Evolutionary conservation across 768 basidiomycete species (phyloP), one percentile per base, ranked within the genome.

Genomic region (Pleurotus platypus): DNA sequence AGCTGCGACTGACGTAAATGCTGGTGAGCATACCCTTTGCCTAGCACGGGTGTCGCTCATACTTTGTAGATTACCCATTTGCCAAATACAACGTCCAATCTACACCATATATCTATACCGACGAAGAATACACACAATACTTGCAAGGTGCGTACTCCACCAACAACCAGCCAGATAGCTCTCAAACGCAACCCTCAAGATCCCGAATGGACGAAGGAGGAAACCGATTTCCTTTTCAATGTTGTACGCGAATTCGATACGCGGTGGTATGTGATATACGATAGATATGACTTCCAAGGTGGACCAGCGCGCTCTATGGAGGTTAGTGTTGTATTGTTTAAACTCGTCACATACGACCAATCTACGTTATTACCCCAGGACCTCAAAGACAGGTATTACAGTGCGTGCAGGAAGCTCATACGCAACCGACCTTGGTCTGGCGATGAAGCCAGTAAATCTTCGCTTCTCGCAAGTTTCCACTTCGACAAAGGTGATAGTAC

Each of bases 381-480:
- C 60, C 71, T 98, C 62, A 98, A 98, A 74, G 92, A 94, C 62
- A 80, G 97, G 26, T 98, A 98, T 66, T 98, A 90, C 69, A 86
- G 89, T 49, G 87, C 95, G 15, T 95, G 94, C 67, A 82, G 97
- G 26, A 91, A 90, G 60, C 80, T 98, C 35, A 79, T 98, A 35
- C 82, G 92, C 45, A 91, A 84, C 64, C 77, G 91, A 24, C 92
- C 93, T 15, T 94, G 93, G 80, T 70, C 81, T 30, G 93, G 93
- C 8, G 93, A 96, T 60, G 89, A 93, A 62, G 74, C 80, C 3
- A 77, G 77, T 65, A 93, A 86, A 70, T 76, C 78, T 13, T 80
- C 83, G 43, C 71, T 92, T 15, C 71, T 94, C 39, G 78, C 82
- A 11, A 88, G 81, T 51, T 90, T 90, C 66, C 74, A 83, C 37